Evolutionary conservation across 805 yeast species (phyloP).

Genomic region (Groenewaldozyma salmanticensis): DNA sequence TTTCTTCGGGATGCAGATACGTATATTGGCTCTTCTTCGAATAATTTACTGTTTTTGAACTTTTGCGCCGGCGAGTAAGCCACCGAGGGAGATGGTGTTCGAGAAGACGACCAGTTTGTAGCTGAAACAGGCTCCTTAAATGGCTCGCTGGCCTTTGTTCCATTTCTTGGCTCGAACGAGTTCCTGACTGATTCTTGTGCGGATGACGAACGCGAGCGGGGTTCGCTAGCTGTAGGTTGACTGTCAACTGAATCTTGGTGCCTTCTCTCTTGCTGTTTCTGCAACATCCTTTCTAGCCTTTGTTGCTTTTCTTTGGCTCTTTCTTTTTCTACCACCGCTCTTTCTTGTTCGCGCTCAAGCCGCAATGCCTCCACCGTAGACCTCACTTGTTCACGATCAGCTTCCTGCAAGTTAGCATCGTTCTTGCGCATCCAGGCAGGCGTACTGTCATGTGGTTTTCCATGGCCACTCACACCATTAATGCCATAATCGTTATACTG

Average conservation of each 20-base stretch:
- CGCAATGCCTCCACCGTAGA: not conserved
- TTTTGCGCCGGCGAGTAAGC: constrained; percentile 17
- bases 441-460: constrained; percentile 27
- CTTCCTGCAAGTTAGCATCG: constrained; percentile 26
- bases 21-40: constrained; percentile 13
- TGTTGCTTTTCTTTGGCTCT: not conserved
- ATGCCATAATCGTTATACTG: constrained; percentile 35
- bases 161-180: not conserved
- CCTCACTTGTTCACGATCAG: not conserved
- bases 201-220: too few relatives aligned
- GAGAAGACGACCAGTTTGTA: not conserved
- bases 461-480: not conserved
- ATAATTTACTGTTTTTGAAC: constrained; percentile 9
- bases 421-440: constrained; percentile 72
- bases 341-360: not conserved
- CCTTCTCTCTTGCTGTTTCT: too few relatives aligned
- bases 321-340: too few relatives aligned
- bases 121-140: not conserved
- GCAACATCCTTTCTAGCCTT: too few relatives aligned
- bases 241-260: too few relatives aligned
- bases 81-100: constrained; percentile 13
- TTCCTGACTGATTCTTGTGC: not conserved
- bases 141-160: too few relatives aligned
- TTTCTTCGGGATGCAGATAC: constrained; percentile 14
- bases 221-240: too few relatives aligned